phyloP scores from a whole-genome alignment of 305 asterid species.

The Fraxinus greggii region DNA sequence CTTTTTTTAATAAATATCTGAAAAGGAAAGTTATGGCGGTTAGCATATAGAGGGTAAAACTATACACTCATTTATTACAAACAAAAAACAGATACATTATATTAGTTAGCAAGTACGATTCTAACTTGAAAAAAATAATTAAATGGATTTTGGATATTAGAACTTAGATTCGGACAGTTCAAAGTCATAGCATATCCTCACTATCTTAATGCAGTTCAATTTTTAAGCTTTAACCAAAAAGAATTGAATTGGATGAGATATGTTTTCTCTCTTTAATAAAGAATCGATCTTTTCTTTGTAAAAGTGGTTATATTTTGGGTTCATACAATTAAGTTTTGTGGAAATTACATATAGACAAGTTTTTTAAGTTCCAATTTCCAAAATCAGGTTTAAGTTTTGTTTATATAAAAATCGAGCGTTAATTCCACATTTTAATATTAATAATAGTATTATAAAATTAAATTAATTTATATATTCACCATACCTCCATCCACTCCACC shows the following conservation, averaged over 20 bases:
- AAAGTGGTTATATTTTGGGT: background rate
- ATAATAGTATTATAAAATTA: too few relatives aligned
- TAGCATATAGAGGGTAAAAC: background rate
- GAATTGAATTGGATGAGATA: background rate
- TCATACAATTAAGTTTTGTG: background rate
- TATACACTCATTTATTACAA: background rate
- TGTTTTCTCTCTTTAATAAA: background rate
- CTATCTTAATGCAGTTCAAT: background rate
- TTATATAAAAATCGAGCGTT: background rate
- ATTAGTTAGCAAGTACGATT: background rate
- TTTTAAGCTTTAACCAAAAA: background rate
- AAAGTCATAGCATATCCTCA: background rate
- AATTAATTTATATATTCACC: too few relatives aligned
- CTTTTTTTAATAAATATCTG: background rate
- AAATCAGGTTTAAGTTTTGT: background rate
- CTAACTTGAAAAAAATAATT: background rate
- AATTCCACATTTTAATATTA: background rate
- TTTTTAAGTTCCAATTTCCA: background rate
- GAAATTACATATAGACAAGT: background rate
- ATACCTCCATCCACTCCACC: background rate
- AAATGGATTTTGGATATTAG: background rate
- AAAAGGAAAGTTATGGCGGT: constrained; percentile 1
- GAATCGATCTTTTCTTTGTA: background rate
- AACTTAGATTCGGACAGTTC: background rate
- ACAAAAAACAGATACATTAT: background rate